Base-by-base conservation (phyloP, 768 basidiomycete genomes). In the Gautieria morchelliformis region DNA sequence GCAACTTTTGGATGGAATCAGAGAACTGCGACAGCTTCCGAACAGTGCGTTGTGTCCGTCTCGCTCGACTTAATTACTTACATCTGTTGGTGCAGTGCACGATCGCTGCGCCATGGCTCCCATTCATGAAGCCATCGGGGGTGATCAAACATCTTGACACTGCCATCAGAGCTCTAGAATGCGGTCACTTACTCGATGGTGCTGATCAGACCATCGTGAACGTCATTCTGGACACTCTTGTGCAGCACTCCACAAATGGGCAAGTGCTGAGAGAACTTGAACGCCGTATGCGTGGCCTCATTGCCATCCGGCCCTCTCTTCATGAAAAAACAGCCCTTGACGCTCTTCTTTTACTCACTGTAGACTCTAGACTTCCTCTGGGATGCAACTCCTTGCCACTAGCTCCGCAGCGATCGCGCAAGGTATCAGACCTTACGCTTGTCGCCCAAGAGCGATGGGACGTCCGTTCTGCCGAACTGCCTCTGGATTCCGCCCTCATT, bases 41-140 rank as follows among this genome's bases (percentile, higher is more conserved):
- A 60, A 59, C 52, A 17, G 52, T 57, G 61, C 68, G 37, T 27
- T 27, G 30, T 45, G 41, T 54, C 37, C 3, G 41, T 14, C 55
- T 48, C 20, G 61, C 41, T 57, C 24, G 11, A 1, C 27, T 41
- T 20, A n/a, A 27, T 9, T 27, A 57, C 32, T 61, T 67, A 65
- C 60, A 59, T 49, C 27, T 11, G 35, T 47, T 53, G 42, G 15
- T 35, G 27, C 52, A 52, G 30, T 24, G 22, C 42, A 19, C 11
- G 44, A 41, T 35, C 51, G 53, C 51, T 52, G 44, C 51, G n/a
- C 50, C 77, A 14, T 90, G 87, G 87, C 70, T 85, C 44, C 73
- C 70, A 41, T 85, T 78, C 62, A 74, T 85, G 62, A 65, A 70
- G 5, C 63, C 68, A 2, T 61, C 69, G 3, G 74, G 75, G 15